Evolutionary conservation across 169 alveolate species (phyloP).

Genomic region (Cryptosporidium muris): DNA sequence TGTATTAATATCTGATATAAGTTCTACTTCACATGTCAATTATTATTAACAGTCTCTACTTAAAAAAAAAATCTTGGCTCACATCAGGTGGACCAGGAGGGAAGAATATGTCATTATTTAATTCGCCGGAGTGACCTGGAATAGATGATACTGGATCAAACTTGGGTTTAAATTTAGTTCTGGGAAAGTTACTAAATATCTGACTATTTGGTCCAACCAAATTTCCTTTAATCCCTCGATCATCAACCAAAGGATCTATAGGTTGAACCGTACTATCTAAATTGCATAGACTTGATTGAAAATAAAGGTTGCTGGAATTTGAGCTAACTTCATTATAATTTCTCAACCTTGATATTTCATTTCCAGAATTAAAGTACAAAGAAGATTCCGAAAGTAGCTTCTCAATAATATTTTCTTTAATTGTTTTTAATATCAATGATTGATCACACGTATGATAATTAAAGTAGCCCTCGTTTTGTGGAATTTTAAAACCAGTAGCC

Average conservation of each 20-base stretch:
- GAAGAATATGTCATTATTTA: constrained; percentile 49
- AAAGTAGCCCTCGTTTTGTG: no score
- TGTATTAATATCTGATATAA: no score
- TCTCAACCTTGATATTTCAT: no score
- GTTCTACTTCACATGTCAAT: neutral
- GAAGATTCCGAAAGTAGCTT: no score
- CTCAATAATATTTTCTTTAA: no score
- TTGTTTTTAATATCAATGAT: no score
- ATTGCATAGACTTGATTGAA: no score
- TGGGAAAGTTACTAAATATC: constrained; percentile 4
- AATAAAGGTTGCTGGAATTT: no score
- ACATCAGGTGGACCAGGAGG: constrained; percentile 41
- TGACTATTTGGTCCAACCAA: constrained; percentile 64
- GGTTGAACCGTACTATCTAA: neutral
- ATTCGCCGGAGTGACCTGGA: constrained; percentile 19
- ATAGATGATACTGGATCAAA: constrained; percentile 27
- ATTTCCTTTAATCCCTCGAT: constrained; percentile 36
- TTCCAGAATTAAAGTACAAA: no score
- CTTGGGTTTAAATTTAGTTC: constrained; percentile 12
- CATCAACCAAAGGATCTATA: constrained; percentile 48
- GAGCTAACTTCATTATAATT: no score
- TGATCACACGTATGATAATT: no score
- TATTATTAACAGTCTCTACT: neutral
- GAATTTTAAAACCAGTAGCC: no score
- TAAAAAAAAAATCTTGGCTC: neutral